Percentiles rank a stretch among this genome's conserved stretches.
phyloP scores from a whole-genome alignment of 257 asterid genomes.

The Capsicum chinense region DNA sequence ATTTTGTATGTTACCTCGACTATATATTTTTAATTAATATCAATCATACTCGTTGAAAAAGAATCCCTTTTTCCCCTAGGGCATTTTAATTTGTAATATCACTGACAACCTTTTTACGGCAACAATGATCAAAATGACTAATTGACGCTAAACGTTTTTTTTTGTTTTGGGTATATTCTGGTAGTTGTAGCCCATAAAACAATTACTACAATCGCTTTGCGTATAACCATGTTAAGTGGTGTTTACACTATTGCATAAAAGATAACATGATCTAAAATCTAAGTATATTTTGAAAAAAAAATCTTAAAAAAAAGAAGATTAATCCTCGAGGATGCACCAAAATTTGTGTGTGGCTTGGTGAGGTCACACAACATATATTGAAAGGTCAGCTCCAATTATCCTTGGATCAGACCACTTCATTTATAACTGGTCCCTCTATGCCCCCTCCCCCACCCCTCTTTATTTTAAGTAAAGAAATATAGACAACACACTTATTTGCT shows the following conservation, averaged over 20 bases:
- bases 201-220: no score
- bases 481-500: background rate
- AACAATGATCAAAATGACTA: no score
- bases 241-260: background rate
- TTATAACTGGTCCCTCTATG: constrained; percentile 45
- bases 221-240: background rate
- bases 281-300: background rate
- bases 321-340: constrained; percentile 38
- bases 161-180: no score
- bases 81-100: no score
- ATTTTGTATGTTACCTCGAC: no score
- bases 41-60: no score
- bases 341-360: constrained; percentile 50
- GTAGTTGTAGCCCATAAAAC: no score
- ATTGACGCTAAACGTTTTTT: no score
- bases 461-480: constrained; percentile 24
- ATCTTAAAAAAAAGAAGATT: background rate
- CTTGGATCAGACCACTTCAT: constrained; percentile 46
- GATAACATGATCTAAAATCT: background rate
- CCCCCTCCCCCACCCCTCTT: background rate
- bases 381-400: constrained; percentile 51
- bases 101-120: no score
- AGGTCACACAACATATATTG: constrained; percentile 38
- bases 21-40: no score
- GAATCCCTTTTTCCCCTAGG: no score